Conservation (phyloP, 2,329 filamentous ascomycete species). For the Aspergillus brunneoviolaceus region DNA sequence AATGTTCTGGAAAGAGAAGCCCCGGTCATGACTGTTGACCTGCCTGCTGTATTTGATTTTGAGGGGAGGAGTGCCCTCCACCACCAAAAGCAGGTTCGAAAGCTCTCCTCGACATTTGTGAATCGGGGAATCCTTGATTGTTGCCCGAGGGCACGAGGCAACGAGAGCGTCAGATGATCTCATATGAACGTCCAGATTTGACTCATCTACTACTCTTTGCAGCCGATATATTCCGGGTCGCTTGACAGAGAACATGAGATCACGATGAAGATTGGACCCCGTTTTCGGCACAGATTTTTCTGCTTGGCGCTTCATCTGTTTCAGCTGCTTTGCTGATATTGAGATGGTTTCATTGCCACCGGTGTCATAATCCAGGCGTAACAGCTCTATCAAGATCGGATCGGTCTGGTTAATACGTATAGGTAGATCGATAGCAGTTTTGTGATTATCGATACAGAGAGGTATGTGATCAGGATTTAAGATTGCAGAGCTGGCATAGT, state of each 20-base stretch:
- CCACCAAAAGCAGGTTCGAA: conserved; percentile 78
- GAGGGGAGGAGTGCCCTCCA: conserved; percentile 84
- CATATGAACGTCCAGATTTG: conserved; percentile 87
- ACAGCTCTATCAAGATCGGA: conserved; percentile 83
- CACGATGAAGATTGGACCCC: conserved; percentile 57
- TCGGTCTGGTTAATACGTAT: conserved; percentile 92
- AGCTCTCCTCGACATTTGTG: conserved; percentile 83
- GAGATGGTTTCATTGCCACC: conserved; percentile 76
- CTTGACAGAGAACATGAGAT: conserved; percentile 72
- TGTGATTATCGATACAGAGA: conserved; percentile 73
- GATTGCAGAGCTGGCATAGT: conserved; percentile 65
- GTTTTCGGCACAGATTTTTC: conserved; percentile 56
- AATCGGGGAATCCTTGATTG: conserved; percentile 62
- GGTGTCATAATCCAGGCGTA: conserved; percentile 80
- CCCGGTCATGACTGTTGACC: conserved; percentile 78
- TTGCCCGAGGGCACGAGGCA: conserved; percentile 78
- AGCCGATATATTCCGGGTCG: conserved; percentile 87
- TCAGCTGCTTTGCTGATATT: conserved; percentile 71
- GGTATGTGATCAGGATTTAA: conserved; percentile 79
- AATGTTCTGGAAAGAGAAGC: conserved; percentile 88
- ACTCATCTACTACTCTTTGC: conserved; percentile 83
- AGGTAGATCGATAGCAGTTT: conserved; percentile 66
- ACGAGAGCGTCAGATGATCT: conserved; percentile 75
- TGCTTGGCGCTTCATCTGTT: conserved; percentile 69
- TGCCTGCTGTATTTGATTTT: conserved; percentile 89